Evolutionary conservation across 768 basidiomycete species (phyloP).

Genomic region (Melanogaster broomeanus): DNA sequence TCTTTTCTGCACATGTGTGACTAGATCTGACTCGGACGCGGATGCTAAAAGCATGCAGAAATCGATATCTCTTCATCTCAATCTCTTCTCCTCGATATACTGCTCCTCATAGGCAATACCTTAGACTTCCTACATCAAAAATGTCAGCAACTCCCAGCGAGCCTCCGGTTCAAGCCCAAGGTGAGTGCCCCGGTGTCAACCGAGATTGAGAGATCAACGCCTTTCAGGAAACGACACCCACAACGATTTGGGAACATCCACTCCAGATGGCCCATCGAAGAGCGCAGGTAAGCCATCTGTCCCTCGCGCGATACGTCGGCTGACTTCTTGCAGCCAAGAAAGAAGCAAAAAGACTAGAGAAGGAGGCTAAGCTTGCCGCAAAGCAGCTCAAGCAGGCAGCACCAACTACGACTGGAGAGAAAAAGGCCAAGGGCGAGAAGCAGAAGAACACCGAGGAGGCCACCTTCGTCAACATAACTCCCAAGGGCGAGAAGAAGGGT

Average conservation of each 20-base stretch:
- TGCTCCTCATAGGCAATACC: not conserved
- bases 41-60: constrained; percentile 18
- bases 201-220: not conserved
- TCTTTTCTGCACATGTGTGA: constrained; percentile 7
- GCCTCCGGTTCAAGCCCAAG: constrained; percentile 1
- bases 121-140: not conserved
- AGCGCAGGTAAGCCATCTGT: constrained; percentile 36
- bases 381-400: constrained; percentile 50
- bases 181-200: not conserved
- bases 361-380: constrained; percentile 75
- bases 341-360: constrained; percentile 80
- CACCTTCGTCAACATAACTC: constrained; percentile 87
- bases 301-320: not conserved
- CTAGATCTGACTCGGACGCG: constrained; percentile 10
- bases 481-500: constrained; percentile 95
- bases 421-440: constrained; percentile 77
- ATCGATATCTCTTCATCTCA: constrained; percentile 19
- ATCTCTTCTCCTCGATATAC: constrained; percentile 1
- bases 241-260: not conserved
- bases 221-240: not conserved
- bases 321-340: constrained; percentile 62
- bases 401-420: constrained; percentile 48
- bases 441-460: constrained; percentile 68
- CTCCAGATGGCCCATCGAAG: constrained; percentile 33
- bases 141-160: constrained; percentile 8